Evolutionary conservation across 2,329 filamentous ascomycete genomes (phyloP), one percentile per base, ranked within the genome.

Genomic region (Gyromitra esculenta): DNA sequence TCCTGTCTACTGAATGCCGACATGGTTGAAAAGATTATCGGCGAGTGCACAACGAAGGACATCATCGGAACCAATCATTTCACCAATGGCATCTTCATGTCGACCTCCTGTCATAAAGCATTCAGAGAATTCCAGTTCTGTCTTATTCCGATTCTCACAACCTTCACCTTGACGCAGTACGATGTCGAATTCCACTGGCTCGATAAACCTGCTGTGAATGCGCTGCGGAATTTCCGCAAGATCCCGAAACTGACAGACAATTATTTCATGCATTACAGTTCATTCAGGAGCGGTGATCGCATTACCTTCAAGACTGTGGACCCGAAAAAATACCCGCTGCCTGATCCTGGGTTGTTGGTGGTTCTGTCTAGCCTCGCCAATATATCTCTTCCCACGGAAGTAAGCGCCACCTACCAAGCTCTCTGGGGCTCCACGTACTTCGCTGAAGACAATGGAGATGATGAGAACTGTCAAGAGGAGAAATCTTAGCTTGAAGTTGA

Each of bases 31-130:
- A 56, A 67, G 25, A 67, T 67, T 11, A 43, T 57, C n/a, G 37
- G 15, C 11, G 50, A 31, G 6, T 67, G 64, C 8, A 18, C 15
- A 41, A 67, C 6, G 37, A 13, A 56, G 7, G 50, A n/a, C 5
- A 21, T 18, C 21, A n/a, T 31, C 9, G 48, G 31, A 7, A 54
- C 13, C 8, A 66, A 66, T 8, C 21, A 57, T 45, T 67, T 67
- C 18, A 45, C 15, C 2, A 73, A 73, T 18, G 64, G 52, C 31
- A 60, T 73, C 13, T 13, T 73, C 18, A 67, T 73, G 70, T 67
- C 62, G 4, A 21, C 62, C 4, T 3, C 41, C 6, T 73, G 63
- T 31, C 63, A 62, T 5, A 41, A 60, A 21, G 62, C 63, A 41
- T 73, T 45, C 39, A 45, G 59, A 15, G 18, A n/a, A 7, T 25